Conservation (phyloP, 768 basidiomycete species). For the Omphalotus guepiniiformis region DNA sequence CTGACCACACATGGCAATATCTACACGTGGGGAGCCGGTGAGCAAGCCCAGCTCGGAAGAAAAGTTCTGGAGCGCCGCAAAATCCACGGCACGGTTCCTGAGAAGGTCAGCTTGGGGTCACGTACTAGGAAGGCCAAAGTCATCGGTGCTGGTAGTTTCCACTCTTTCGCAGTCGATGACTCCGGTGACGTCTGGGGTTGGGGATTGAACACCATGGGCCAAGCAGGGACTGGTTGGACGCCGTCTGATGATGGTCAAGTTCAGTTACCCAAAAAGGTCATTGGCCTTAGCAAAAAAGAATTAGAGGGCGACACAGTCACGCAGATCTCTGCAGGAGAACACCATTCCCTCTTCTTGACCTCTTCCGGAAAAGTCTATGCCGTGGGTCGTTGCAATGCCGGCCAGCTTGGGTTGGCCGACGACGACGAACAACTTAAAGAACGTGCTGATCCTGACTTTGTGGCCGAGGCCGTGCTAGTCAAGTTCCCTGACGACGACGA, state of each 20-base stretch:
- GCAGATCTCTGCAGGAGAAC: conserved; percentile 79
- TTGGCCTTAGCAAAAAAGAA: conserved; percentile 54
- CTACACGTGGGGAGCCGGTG: conserved; percentile 87
- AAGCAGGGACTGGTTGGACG: conserved; percentile 59
- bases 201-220: conserved; percentile 93
- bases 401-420: conserved; percentile 75
- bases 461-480: conserved; percentile 63
- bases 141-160: conserved; percentile 79
- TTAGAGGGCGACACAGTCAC: conserved; percentile 59
- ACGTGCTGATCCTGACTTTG: conserved; percentile 49
- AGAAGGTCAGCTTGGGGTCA: conserved; percentile 73
- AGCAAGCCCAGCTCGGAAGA: conserved; percentile 88
- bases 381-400: conserved; percentile 79
- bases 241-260: conserved; percentile 49
- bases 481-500: conserved; percentile 62
- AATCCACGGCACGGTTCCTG: conserved; percentile 85
- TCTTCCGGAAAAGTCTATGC: conserved; percentile 80
- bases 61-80: conserved; percentile 85
- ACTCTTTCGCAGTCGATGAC: conserved; percentile 88
- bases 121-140: conserved; percentile 54
- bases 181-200: conserved; percentile 86
- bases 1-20: conserved; percentile 86
- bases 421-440: conserved; percentile 66
- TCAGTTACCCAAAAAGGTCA: conserved; percentile 60
- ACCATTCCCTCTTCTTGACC: conserved; percentile 89